Evolutionary conservation across 345 rosid species (phyloP), one percentile per base, ranked within the genome.

Genomic region (Turritis glabra): DNA sequence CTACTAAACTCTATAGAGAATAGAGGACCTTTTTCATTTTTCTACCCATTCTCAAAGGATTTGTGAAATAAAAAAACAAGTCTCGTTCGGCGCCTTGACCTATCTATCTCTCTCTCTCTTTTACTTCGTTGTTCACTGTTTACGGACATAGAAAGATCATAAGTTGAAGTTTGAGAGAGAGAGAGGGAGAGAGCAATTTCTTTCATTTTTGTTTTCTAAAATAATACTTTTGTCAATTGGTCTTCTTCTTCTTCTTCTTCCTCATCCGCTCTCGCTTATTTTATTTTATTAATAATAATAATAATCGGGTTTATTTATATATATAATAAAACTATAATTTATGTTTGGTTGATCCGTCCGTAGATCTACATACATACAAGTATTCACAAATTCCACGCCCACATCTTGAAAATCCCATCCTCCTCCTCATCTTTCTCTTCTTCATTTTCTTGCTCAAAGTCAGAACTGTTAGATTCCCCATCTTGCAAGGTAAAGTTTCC

Each of bases 361-460:
- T 74, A 87, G 92, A 85, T 89, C 91, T 87, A 69, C 74, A 67
- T n/a, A 35, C 62, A n/a, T n/a, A n/a, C n/a, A n/a, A n/a, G n/a
- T n/a, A n/a, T n/a, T n/a, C n/a, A n/a, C n/a, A n/a, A n/a, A n/a
- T n/a, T n/a, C 62, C 68, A 62, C 48, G 56, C 76, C 80, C 78
- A 18, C 68, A 47, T 76, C 84, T 71, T 79, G 41, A 19, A 12
- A 48, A 27, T 12, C 46, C 79, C 47, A 69, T 58, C 25, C 15
- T 26, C 61, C 71, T 58, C 25, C 15, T 26, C 61, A 61, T 64
- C 75, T 35, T 53, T 50, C 66, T 82, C 82, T 72, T 79, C 46
- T 26, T n/a, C n/a, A n/a, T n/a, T n/a, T n/a, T 37, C 47, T 56
- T 25, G 17, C 66, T 10, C 75, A 76, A 73, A 77, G 58, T 58